phyloP scores from a whole-genome alignment of 2,329 filamentous ascomycete species.

The Grosmannia clavigera region DNA sequence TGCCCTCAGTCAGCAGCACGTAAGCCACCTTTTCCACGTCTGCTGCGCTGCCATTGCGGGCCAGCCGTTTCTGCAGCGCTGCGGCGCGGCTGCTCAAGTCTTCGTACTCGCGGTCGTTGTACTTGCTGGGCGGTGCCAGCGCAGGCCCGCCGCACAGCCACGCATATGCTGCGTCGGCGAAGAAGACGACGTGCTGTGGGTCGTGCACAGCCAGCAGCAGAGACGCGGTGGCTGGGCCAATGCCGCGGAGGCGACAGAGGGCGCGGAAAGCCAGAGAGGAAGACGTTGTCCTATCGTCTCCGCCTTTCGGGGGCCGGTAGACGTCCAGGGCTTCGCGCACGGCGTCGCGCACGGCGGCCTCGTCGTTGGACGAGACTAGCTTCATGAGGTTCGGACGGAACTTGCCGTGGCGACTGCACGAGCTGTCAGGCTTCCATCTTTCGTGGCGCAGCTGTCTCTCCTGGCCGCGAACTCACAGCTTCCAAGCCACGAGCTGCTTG shows the following conservation, averaged over 20 bases:
- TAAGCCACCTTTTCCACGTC: constrained; percentile 62
- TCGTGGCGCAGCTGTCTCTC: too few relatives aligned
- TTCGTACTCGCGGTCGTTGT: constrained; percentile 56
- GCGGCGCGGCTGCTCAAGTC: constrained; percentile 34
- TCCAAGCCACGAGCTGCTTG: constrained; percentile 54
- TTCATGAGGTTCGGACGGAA: constrained; percentile 50
- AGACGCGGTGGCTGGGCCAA: constrained; percentile 70
- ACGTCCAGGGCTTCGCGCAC: constrained; percentile 37
- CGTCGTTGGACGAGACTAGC: constrained; percentile 48
- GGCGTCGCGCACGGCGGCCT: constrained; percentile 29
- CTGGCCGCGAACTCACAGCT: constrained; percentile 39
- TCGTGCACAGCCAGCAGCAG: constrained; percentile 56
- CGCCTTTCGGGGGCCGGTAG: constrained; percentile 15
- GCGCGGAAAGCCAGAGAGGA: constrained; percentile 24
- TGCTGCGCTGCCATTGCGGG: constrained; percentile 31
- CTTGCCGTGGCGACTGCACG: constrained; percentile 38
- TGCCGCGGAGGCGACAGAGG: constrained; percentile 53
- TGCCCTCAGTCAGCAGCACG: constrained; percentile 43
- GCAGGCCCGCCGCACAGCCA: constrained; percentile 51
- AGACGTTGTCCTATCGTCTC: constrained; percentile 21
- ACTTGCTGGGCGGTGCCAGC: constrained; percentile 46
- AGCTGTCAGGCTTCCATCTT: too few relatives aligned
- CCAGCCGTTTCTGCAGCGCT: constrained; percentile 32
- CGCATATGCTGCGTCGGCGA: constrained; percentile 66
- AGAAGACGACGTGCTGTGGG: constrained; percentile 52